These are phyloP conservation scores for Bonia amplexicaulis DNA, from an alignment of 176 grass and related monocot genomes.

Conservation along the genomic window DNA sequence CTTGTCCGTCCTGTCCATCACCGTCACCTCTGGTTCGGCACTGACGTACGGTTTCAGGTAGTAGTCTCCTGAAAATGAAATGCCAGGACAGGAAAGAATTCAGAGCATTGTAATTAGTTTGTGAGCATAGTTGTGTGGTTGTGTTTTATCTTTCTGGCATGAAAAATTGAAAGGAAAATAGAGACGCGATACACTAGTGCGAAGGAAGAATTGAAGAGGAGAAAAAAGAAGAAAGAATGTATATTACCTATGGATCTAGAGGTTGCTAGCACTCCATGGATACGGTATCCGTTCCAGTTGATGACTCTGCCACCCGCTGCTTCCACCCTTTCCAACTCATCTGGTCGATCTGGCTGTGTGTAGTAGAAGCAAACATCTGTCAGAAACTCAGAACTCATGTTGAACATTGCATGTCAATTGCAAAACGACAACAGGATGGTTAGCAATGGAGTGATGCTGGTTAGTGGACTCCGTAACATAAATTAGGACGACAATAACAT, in stretches of 20 bases:
- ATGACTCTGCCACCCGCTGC: constrained; percentile 58
- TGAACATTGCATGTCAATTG: neutral
- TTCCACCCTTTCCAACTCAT: constrained; percentile 66
- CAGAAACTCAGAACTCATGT: neutral
- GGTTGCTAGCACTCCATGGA: constrained; percentile 59
- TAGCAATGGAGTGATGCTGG: neutral
- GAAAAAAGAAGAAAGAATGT: neutral
- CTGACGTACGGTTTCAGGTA: constrained; percentile 69
- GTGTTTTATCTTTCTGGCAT: neutral
- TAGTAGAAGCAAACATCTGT: neutral
- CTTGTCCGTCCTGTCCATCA: constrained; percentile 32
- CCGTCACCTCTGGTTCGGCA: constrained; percentile 62
- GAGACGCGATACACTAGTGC: neutral
- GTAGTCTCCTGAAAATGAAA: constrained; percentile 49
- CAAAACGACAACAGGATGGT: neutral
- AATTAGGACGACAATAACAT: neutral
- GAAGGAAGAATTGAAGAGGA: neutral
- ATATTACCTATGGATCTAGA: constrained; percentile 66
- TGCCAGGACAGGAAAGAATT: neutral
- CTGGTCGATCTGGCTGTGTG: constrained; percentile 62
- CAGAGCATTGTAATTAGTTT: neutral
- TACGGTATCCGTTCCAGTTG: constrained; percentile 63
- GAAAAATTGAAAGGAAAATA: neutral
- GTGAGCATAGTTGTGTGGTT: neutral
- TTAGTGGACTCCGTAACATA: neutral